Conservation (phyloP, 345 rosid genomes). For the Turritis glabra region DNA sequence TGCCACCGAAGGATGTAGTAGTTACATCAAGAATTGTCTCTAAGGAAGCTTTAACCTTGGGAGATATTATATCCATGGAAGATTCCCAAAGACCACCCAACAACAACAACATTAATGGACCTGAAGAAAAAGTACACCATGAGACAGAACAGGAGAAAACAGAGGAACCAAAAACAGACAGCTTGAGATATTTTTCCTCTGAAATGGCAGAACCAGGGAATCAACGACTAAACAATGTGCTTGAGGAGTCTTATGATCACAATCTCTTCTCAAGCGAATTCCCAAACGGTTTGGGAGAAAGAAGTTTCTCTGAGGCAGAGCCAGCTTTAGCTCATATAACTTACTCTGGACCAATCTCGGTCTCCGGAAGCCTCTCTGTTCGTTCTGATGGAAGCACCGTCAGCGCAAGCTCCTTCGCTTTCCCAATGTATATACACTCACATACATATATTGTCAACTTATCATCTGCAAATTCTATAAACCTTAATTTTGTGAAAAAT, state of each 20-base stretch:
- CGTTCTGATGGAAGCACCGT: conserved; percentile 87
- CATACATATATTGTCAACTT: background rate
- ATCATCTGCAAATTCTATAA: background rate
- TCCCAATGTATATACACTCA: conserved; percentile 60
- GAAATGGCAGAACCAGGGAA: background rate
- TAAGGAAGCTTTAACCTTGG: conserved; percentile 41
- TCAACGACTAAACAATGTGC: background rate
- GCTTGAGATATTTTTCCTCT: conserved; percentile 7
- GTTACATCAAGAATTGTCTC: conserved; percentile 23
- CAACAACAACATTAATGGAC: conserved; percentile 14
- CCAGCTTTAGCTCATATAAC: conserved; percentile 48
- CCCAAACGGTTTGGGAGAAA: conserved; percentile 44
- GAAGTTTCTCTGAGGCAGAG: conserved; percentile 57
- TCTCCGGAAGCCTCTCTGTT: conserved; percentile 67
- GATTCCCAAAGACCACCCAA: background rate
- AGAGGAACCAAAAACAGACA: conserved; percentile 3
- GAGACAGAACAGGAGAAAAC: background rate
- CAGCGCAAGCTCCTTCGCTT: conserved; percentile 80
- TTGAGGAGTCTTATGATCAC: conserved; percentile 33
- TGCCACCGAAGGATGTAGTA: background rate
- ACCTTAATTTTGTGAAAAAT: background rate
- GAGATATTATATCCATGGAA: conserved; percentile 46
- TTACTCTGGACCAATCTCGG: conserved; percentile 57
- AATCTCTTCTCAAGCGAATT: conserved; percentile 37
- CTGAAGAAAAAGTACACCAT: conserved; percentile 14